Evolutionary conservation across 208 protist species (phyloP), one percentile per base, ranked within the genome.

Genomic region (Leishmania major): DNA sequence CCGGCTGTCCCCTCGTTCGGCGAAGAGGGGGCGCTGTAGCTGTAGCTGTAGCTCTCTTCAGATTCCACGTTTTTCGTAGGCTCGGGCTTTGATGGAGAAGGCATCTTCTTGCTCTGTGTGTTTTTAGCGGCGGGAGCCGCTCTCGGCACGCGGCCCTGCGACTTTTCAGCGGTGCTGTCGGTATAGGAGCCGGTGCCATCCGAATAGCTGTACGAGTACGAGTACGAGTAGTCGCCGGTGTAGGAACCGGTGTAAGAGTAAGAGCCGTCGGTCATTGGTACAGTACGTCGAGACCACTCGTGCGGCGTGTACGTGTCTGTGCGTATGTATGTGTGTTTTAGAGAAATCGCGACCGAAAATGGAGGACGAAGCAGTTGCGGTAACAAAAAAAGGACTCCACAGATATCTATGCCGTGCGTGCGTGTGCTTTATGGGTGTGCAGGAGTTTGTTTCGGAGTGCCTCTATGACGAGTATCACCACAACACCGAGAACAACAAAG

Each of bases 231-330:
- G 74, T 87, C 79, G 40, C 81, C 81, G n/a, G 67, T 79, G 78
- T 90, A 88, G 45, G 86, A 87, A 62, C 89, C 85, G 81, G 76
- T 82, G 40, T 87, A 84, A 5, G 60, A 81, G 81, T 88, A 90
- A 6, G 88, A 87, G 73, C 89, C 66, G 73, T 89, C 78, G 17
- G 82, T 69, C 77, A 85, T 82, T 82, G 71, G 8, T 60, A 4
- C 1, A 11, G 59, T 71, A 28, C 49, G 53, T 37, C 31, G 47
- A 74, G 40, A 37, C 19, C 40, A 35, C 70, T n/a, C 22, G 45
- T 55, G 45, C 25, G 15, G 22, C 47, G 7, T 17, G 40, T 57
- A 13, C 40, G 17, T 62, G 73, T n/a, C 17, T 31, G 17, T 35
- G n/a, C 40, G 62, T 80, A 31, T 80, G 37, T 60, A 28, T 45